phyloP scores from a whole-genome alignment of 495 filamentous ascomycete genomes.

The Umbilicaria muhlenbergii region DNA sequence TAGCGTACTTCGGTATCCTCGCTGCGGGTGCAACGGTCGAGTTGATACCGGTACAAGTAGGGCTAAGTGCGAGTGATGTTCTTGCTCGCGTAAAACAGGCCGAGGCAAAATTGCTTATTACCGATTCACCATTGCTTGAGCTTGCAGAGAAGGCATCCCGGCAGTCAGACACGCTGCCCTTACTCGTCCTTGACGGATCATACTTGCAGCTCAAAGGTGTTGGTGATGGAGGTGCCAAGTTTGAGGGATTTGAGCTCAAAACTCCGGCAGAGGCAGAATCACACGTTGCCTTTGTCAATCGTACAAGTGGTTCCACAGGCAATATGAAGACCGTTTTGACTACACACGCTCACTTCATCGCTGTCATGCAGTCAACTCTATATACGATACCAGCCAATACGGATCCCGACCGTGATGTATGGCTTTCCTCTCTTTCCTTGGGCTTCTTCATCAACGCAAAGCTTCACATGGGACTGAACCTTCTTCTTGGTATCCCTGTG shows the following conservation, averaged over 20 bases:
- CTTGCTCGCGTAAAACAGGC: conserved; percentile 3
- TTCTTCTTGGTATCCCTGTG: conserved; percentile 14
- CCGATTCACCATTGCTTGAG: neutral
- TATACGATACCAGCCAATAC: conserved; percentile 9
- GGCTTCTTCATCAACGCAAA: conserved; percentile 16
- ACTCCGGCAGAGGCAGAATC: neutral
- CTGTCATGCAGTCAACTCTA: conserved; percentile 8
- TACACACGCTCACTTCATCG: conserved; percentile 13
- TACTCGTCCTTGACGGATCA: conserved; percentile 1
- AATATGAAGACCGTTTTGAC: conserved; percentile 14
- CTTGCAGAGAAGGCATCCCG: conserved; percentile 3
- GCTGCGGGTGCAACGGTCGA: conserved; percentile 7
- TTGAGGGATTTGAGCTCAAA: neutral
- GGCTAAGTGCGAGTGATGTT: conserved; percentile 2
- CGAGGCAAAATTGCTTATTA: conserved; percentile 3
- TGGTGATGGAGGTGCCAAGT: neutral
- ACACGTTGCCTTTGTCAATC: conserved; percentile 11
- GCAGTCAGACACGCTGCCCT: neutral
- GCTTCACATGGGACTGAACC: conserved; percentile 13
- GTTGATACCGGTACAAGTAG: conserved; percentile 4
- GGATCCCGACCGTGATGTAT: conserved; percentile 9
- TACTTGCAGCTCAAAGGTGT: neutral
- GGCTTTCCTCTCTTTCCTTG: conserved; percentile 12
- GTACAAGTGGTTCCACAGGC: conserved; percentile 15
- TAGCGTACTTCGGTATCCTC: conserved; percentile 5